Base-by-base conservation (phyloP, 257 asterid species). In the Nicotiana tomentosiformis region DNA sequence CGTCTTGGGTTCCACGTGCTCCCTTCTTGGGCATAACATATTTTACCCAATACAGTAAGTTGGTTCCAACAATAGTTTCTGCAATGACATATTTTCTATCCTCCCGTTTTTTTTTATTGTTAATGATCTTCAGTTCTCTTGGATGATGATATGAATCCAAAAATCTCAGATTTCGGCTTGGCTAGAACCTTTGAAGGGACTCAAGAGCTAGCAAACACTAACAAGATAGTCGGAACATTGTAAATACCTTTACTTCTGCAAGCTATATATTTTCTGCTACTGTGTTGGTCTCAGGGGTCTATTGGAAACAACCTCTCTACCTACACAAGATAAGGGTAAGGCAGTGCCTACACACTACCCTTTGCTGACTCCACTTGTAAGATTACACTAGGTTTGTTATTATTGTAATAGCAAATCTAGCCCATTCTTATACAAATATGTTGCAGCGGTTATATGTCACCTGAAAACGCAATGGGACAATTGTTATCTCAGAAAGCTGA, bases 361-460 rank as follows among this genome's bases (percentile, higher is more conserved):
- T 39, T 9, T 9, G 2, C 2, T 1, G 10, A 39, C 49, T 2
- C 10, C 0, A 39, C 49, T 39, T 39, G 3, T 39, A 1, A 2
- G 10, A 39, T 39, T 39, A 39, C 10, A 39, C 10, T 39, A 9
- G 6, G 1, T 7, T 39, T 39, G 8, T 39, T 7, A 0, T 39
- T 39, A 0, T 7, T 39, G 10, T 39, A 39, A 39, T 7, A 43
- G 32, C 10, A 39, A 72, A 49, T 37, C 16, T 10, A 10, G 12
- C 30, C 9, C 79, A 1, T 17, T 39, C 2, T 9, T 46, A 18
- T 72, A 20, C 17, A 53, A 72, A 72, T 37, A 72, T 72, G 78
- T 77, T 80, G 86, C 86, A 88, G 91, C 11, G 91, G 91, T 33
- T 88, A 88, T 60, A 88, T 88, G 88, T 81, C 89, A 0, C 90